phyloP scores from a whole-genome alignment of 139 green algal species.

The Desmodesmus armatus region DNA sequence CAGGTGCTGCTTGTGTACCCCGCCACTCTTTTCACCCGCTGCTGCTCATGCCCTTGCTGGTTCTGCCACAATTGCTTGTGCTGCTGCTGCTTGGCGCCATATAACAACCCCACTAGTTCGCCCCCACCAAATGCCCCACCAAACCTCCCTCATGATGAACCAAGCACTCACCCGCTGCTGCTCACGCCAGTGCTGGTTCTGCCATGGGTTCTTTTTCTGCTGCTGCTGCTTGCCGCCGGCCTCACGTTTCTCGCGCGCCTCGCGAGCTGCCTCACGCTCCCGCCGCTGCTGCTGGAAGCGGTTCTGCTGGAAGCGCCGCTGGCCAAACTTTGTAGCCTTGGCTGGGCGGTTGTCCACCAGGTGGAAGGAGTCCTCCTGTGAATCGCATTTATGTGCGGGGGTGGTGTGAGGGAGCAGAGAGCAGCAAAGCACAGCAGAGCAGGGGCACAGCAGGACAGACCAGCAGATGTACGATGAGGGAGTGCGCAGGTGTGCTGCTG shows the following conservation, averaged over 20 bases:
- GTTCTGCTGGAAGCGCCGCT: constrained; percentile 74
- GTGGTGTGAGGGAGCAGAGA: no score
- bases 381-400: no score
- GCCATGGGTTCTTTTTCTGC: constrained; percentile 55
- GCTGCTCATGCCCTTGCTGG: neutral
- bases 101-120: no score
- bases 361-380: constrained; percentile 96
- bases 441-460: no score
- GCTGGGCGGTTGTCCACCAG: constrained; percentile 93
- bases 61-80: neutral
- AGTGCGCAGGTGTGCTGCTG: no score
- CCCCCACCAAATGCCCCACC: no score
- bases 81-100: neutral
- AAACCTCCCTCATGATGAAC: no score
- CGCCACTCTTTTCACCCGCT: neutral
- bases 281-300: constrained; percentile 69
- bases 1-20: neutral
- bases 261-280: constrained; percentile 63
- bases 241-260: constrained; percentile 54
- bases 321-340: constrained; percentile 70
- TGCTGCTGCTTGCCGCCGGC: constrained; percentile 44
- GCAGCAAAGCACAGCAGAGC: no score
- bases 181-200: constrained; percentile 67
- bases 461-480: no score
- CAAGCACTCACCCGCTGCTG: constrained; percentile 63